Base-by-base conservation (phyloP, 352 stramenopile species). In the Pythium dissimile region DNA sequence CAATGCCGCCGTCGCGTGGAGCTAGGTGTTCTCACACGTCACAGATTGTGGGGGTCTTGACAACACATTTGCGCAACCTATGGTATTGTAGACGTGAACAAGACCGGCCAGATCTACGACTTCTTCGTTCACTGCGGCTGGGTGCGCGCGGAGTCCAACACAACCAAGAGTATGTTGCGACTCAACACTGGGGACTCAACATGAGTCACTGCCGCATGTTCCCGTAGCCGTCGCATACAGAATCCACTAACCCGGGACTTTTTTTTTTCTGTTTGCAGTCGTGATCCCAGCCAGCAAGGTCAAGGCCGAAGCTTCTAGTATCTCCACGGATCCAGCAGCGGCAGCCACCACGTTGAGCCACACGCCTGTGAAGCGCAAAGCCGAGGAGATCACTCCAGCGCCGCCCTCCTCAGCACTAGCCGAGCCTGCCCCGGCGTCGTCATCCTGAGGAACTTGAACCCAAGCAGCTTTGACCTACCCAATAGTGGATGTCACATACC, bases 61-160 rank as follows among this genome's bases (percentile, higher is more conserved):
- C 15, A 24, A 2, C 9, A 44, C 37, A 44, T 20, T n/a, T 44
- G 15, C 5, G 15, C 13, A 10, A 44, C 8, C 18, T 44, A 23
- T n/a, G n/a, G 6, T 20, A 23, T 44, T 11, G 37, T 9, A 91
- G 79, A 94, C 53, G 85, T 86, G 42, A 87, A 81, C 64, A 92
- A 94, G 51, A 91, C 80, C 11, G 80, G 85, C 28, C 75, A 93
- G 51, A 78, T 95, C 41, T 96, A 92, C 62, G 88, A 96, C 37
- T 96, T 96, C 54, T 94, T 95, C 52, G 80, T 96, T 46, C 85
- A 88, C 54, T 94, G 85, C 30, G 87, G 87, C 38, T 96, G 85
- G 85, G 85, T 96, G 18, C 77, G 83, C 45, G 78, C 75, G 2
- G 81, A 91, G 45, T 72, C 56, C 16, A 72, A 69, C 26, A 73